These are phyloP conservation scores for Halophytophthora polymorphica DNA, from an alignment of 352 stramenopile species.

Conservation along the genomic window DNA sequence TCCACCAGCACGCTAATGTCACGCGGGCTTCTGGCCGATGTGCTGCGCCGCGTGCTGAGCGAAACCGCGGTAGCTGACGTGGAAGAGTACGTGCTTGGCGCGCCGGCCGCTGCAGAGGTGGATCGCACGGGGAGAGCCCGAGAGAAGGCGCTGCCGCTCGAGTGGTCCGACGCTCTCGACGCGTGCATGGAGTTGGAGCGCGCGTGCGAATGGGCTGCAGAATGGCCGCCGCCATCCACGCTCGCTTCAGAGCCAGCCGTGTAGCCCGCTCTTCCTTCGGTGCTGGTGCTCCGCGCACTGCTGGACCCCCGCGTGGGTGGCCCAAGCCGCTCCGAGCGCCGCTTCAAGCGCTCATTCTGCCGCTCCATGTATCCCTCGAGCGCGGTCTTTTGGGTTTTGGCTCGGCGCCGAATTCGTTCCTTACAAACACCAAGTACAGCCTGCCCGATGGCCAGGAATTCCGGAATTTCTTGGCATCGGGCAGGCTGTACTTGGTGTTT, in stretches of 20 bases:
- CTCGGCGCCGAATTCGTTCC: too few relatives aligned
- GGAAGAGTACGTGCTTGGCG: slow-evolving; percentile 8
- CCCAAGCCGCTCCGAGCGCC: slow-evolving; percentile 29
- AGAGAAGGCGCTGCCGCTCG: slow-evolving; percentile 4
- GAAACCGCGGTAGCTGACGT: slow-evolving; percentile 27
- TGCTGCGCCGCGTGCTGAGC: slow-evolving; percentile 27
- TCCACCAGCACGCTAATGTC: slow-evolving; percentile 54
- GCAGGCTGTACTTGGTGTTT: too few relatives aligned
- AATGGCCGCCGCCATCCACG: background rate
- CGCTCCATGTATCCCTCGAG: slow-evolving; percentile 27
- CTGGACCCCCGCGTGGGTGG: slow-evolving; percentile 12
- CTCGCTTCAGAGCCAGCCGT: background rate
- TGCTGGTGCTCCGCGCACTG: slow-evolving; percentile 11
- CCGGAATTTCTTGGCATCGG: too few relatives aligned
- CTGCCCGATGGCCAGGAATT: too few relatives aligned
- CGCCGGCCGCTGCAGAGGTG: background rate
- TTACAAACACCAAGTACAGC: too few relatives aligned
- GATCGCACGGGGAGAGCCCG: slow-evolving; percentile 1
- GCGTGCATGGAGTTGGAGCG: background rate
- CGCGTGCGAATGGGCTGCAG: slow-evolving; percentile 5
- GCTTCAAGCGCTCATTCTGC: slow-evolving; percentile 39
- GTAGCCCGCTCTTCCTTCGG: slow-evolving; percentile 1
- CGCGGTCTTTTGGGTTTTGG: too few relatives aligned
- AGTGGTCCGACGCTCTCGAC: slow-evolving; percentile 2
- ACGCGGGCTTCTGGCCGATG: slow-evolving; percentile 24